Evolutionary conservation across 129 eudicot species (phyloP), one percentile per base, ranked within the genome.

Genomic region (Arctium lappa): DNA sequence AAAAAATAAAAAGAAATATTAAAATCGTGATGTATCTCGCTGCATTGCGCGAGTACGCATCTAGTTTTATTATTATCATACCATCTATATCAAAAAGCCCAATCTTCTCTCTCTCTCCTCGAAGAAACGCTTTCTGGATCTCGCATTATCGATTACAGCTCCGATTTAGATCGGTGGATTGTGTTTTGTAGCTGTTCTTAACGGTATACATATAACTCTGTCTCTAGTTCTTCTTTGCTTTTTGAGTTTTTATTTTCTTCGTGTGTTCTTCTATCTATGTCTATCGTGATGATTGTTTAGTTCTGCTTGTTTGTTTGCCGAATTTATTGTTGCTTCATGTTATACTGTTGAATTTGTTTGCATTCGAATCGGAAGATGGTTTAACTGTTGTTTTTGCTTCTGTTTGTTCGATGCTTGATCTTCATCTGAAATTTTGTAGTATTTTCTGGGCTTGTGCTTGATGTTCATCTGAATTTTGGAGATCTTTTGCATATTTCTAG

Each of bases 61-160:
- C n/a, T n/a, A n/a, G n/a, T n/a, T n/a, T n/a, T n/a, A n/a, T n/a
- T n/a, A n/a, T n/a, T n/a, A n/a, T n/a, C n/a, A n/a, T n/a, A n/a
- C n/a, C n/a, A n/a, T n/a, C n/a, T n/a, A n/a, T n/a, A n/a, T n/a
- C n/a, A n/a, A n/a, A n/a, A 87, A 91, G 90, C 90, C 95, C 95
- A 88, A 89, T 87, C 86, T 80, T 83, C 81, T 78, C 88, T 77
- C 86, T 82, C 86, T n/a, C n/a, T n/a, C n/a, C n/a, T n/a, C 32
- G 88, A 79, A 86, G 76, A 56, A 80, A 12, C 29, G 34, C 73
- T 71, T 77, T 86, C 92, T 53, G 79, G 92, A 91, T 91, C 89
- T 83, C 78, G 73, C 53, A 74, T 63, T 74, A 69, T 27, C 79
- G 38, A 60, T 37, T 38, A 1, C 80, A 66, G 62, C 85, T 78